Evolutionary conservation across 192 early-diverging fungal genomes (phyloP).

Genomic region (Coemansia sp.): DNA sequence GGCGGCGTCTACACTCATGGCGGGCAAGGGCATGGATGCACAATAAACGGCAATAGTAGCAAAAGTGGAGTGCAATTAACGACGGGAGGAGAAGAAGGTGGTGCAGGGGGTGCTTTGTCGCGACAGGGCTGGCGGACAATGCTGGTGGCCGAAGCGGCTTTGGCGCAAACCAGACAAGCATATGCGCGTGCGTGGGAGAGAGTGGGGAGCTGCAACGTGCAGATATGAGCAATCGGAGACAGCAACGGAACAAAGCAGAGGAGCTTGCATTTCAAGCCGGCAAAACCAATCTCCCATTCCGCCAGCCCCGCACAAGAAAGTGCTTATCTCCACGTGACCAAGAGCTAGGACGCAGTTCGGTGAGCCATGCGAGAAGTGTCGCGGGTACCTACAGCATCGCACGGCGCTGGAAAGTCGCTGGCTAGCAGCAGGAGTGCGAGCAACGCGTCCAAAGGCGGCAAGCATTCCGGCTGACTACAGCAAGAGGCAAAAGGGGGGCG

Average conservation of each 20-base stretch:
- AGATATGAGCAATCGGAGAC: too few species aligned
- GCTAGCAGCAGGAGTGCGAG: slow-evolving; percentile 23
- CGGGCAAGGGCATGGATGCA: background rate
- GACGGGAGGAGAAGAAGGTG: background rate
- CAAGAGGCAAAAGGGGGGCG: background rate
- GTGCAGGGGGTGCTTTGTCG: background rate
- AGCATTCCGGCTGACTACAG: slow-evolving; percentile 22
- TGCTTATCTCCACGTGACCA: background rate
- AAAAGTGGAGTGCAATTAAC: background rate
- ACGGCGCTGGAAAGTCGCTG: slow-evolving; percentile 11
- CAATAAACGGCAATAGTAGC: background rate
- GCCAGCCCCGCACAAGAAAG: background rate
- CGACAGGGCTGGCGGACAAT: background rate
- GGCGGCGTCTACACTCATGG: slow-evolving; percentile 45
- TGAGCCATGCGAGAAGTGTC: background rate
- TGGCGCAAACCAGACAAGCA: background rate
- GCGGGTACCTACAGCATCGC: slow-evolving; percentile 12
- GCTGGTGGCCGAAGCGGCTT: background rate
- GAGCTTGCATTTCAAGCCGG: too few species aligned
- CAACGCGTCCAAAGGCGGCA: slow-evolving; percentile 36
- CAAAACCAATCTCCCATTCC: background rate
- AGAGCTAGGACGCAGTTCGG: background rate
- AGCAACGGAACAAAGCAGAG: too few species aligned
- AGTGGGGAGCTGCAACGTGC: too few species aligned
- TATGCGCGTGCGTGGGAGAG: too few species aligned